Conservation (phyloP, 1,284 basidiomycete species). For the Malassezia yamatoensis region DNA sequence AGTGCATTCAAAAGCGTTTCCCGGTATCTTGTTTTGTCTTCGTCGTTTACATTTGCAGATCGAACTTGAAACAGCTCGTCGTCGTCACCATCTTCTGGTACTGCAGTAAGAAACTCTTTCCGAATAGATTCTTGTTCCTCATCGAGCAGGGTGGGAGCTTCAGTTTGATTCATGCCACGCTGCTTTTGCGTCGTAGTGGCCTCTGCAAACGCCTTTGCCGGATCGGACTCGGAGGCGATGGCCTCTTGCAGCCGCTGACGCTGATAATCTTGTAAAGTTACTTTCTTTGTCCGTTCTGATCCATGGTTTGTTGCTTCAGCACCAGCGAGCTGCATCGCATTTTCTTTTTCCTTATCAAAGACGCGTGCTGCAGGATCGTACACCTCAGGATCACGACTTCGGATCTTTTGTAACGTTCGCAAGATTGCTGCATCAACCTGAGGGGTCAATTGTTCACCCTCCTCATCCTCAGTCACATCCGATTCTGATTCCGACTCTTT, state of each 20-base stretch:
- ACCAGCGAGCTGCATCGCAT: not conserved
- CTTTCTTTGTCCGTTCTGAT: slow-evolving; percentile 19
- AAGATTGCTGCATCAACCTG: slow-evolving; percentile 89
- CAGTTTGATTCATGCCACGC: not conserved
- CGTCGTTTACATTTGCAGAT: not conserved
- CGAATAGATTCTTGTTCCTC: slow-evolving; percentile 17
- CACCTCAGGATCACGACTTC: slow-evolving; percentile 69
- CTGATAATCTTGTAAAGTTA: slow-evolving; percentile 45
- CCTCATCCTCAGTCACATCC: slow-evolving; percentile 80
- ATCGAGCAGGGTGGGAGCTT: slow-evolving; percentile 3
- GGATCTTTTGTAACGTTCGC: slow-evolving; percentile 76
- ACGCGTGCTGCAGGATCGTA: slow-evolving; percentile 56
- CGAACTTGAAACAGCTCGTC: slow-evolving; percentile 14
- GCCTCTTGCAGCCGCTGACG: slow-evolving; percentile 37
- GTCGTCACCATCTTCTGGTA: slow-evolving; percentile 4
- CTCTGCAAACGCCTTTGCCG: slow-evolving; percentile 40
- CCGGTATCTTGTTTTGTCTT: not conserved
- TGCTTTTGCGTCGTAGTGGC: slow-evolving; percentile 24
- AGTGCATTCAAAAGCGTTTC: slow-evolving; percentile 6
- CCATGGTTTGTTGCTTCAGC: not conserved
- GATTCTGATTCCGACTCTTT: slow-evolving; percentile 25
- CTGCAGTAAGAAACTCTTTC: slow-evolving; percentile 13
- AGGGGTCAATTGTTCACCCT: slow-evolving; percentile 88
- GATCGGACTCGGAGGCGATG: slow-evolving; percentile 33
- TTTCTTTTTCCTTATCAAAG: slow-evolving; percentile 32